These are phyloP conservation scores for Tulasnella sp. DNA, from an alignment of 768 basidiomycete species.

Conservation along the genomic window DNA sequence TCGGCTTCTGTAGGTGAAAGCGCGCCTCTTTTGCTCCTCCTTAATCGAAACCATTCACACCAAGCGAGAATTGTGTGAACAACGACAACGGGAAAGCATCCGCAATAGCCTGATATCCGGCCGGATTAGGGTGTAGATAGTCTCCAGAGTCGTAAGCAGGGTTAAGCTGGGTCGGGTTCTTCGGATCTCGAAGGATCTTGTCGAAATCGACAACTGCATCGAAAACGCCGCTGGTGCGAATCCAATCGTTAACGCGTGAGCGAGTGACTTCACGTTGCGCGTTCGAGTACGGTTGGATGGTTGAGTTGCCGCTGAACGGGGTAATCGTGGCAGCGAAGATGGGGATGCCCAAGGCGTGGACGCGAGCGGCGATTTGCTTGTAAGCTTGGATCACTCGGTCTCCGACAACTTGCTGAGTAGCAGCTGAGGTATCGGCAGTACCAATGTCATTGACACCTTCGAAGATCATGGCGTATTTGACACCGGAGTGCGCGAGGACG, in stretches of 20 bases:
- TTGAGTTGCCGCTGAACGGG: conserved; percentile 43
- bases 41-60: conserved; percentile 32
- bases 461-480: conserved; percentile 50
- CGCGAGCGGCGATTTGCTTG: conserved; percentile 46
- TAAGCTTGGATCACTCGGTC: conserved; percentile 46
- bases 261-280: conserved; percentile 44
- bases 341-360: conserved; percentile 45
- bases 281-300: conserved; percentile 42
- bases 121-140: conserved; percentile 49
- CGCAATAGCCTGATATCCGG: conserved; percentile 47
- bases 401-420: conserved; percentile 42
- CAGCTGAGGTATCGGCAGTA: conserved; percentile 39
- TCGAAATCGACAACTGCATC: conserved; percentile 52
- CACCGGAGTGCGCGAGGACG: conserved; percentile 49
- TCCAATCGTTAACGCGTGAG: conserved; percentile 46
- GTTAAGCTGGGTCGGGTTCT: conserved; percentile 41
- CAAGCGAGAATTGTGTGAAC: conserved; percentile 39
- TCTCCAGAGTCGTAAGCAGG: conserved; percentile 47
- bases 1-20: too few species aligned
- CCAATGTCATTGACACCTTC: conserved; percentile 57
- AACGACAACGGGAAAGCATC: conserved; percentile 44
- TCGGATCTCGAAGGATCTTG: conserved; percentile 43
- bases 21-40: neutral
- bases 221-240: conserved; percentile 45
- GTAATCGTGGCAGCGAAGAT: conserved; percentile 53